Percentiles rank a stretch among this genome's conserved stretches.
phyloP scores from a whole-genome alignment of 495 filamentous ascomycete genomes.

The Rhypophila decipiens region DNA sequence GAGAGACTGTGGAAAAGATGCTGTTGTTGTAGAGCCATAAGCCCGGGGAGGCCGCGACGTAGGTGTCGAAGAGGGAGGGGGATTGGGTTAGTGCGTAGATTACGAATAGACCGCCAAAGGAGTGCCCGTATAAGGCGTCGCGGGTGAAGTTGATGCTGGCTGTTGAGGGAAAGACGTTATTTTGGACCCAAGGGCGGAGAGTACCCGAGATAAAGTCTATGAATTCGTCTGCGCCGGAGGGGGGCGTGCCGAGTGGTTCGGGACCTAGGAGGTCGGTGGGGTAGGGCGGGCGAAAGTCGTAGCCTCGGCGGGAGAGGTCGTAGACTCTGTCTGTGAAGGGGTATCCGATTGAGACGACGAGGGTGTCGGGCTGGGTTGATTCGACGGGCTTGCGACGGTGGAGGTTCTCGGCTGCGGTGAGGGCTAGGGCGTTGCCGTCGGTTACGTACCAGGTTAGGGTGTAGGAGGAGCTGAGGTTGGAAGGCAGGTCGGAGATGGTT shows the following conservation, averaged over 20 bases:
- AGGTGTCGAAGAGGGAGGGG: slow-evolving; percentile 17
- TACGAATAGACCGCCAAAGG: slow-evolving; percentile 14
- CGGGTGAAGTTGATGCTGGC: slow-evolving; percentile 11
- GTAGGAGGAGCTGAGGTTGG: slow-evolving; percentile 1
- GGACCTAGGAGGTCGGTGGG: not conserved
- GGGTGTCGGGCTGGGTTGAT: slow-evolving; percentile 11
- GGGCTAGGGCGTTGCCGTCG: slow-evolving; percentile 22
- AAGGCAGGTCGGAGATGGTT: not conserved
- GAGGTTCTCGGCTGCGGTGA: slow-evolving; percentile 16
- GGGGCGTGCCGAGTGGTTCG: not conserved
- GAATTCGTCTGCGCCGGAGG: slow-evolving; percentile 11
- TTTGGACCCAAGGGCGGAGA: slow-evolving; percentile 14
- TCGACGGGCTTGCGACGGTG: slow-evolving; percentile 14
- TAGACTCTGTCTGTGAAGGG: slow-evolving; percentile 18
- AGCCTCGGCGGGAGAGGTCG: slow-evolving; percentile 6
- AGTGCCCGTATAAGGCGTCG: slow-evolving; percentile 18
- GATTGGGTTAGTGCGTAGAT: slow-evolving; percentile 8
- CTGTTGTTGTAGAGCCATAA: slow-evolving; percentile 5
- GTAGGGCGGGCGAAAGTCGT: slow-evolving; percentile 11
- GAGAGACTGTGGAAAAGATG: slow-evolving; percentile 11
- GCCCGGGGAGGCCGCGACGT: slow-evolving; percentile 10
- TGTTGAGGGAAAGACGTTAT: slow-evolving; percentile 11
- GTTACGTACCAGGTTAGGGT: slow-evolving; percentile 19
- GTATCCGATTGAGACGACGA: slow-evolving; percentile 22
- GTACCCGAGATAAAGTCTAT: slow-evolving; percentile 9